phyloP scores from a whole-genome alignment of 257 asterid species.

The Nicotiana tomentosiformis region DNA sequence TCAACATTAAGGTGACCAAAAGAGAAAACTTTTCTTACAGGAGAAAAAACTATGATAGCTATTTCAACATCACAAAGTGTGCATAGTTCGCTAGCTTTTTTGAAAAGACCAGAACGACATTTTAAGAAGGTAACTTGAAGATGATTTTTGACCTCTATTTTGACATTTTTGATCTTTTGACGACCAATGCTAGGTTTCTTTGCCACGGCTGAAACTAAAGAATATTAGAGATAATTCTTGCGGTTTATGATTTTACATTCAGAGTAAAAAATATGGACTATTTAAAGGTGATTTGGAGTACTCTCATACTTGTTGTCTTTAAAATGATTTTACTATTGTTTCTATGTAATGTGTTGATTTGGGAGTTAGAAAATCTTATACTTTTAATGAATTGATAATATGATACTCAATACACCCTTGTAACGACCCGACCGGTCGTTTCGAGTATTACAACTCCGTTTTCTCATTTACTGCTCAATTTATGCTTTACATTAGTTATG shows the following conservation, averaged over 20 bases:
- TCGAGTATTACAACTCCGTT: too few species aligned
- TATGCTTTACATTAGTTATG: too few species aligned
- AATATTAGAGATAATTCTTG: neutral
- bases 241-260: neutral
- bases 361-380: constrained; percentile 47
- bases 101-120: constrained; percentile 59
- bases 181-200: constrained; percentile 65
- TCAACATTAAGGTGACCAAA: constrained; percentile 71
- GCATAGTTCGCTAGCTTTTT: constrained; percentile 74
- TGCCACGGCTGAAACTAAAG: constrained; percentile 30
- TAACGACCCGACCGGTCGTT: too few species aligned
- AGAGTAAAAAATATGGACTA: neutral
- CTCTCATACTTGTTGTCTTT: constrained; percentile 2
- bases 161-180: constrained; percentile 70
- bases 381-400: constrained; percentile 25
- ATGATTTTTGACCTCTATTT: constrained; percentile 59
- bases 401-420: constrained; percentile 5
- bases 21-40: constrained; percentile 72
- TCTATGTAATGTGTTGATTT: constrained; percentile 33
- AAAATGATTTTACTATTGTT: constrained; percentile 3
- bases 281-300: neutral
- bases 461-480: too few species aligned
- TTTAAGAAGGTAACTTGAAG: constrained; percentile 73
- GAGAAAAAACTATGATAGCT: constrained; percentile 59
- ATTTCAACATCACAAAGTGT: constrained; percentile 68